Percentiles rank a stretch among this genome's conserved stretches.
Conservation (phyloP, 495 filamentous ascomycete species). For the Hypoxylon subgilvum region DNA sequence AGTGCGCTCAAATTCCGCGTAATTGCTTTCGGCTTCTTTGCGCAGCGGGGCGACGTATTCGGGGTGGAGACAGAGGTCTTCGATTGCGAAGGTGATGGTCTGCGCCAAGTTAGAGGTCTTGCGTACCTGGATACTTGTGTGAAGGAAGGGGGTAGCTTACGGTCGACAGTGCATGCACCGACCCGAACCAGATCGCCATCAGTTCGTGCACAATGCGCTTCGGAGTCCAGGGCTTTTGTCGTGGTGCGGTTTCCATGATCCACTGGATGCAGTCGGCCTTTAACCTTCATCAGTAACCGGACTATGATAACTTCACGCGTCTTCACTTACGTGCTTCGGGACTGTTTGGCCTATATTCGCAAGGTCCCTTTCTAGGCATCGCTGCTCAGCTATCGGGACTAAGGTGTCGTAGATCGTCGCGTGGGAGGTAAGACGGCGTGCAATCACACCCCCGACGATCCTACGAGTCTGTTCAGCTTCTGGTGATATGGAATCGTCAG, state of each 20-base stretch:
- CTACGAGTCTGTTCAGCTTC: too few species aligned
- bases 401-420: constrained; percentile 13
- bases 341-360: constrained; percentile 2
- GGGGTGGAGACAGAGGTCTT: constrained; percentile 43
- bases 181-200: constrained; percentile 42
- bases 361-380: constrained; percentile 12
- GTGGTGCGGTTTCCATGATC: constrained; percentile 38
- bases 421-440: constrained; percentile 7
- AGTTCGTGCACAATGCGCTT: constrained; percentile 37
- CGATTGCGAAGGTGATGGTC: constrained; percentile 41
- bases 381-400: constrained; percentile 17
- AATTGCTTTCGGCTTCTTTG: not conserved
- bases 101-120: constrained; percentile 3
- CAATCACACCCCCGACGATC: not conserved
- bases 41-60: constrained; percentile 40
- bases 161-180: constrained; percentile 25
- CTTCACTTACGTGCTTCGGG: constrained; percentile 25
- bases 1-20: constrained; percentile 13
- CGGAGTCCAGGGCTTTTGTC: constrained; percentile 12
- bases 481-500: not conserved
- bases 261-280: constrained; percentile 46
- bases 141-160: constrained; percentile 17
- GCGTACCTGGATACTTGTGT: constrained; percentile 3
- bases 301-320: not conserved
- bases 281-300: not conserved